Percentiles rank a stretch among this genome's conserved stretches.
phyloP scores from a whole-genome alignment of 2,329 filamentous ascomycete species.

The Hymenoscyphus albidus region DNA sequence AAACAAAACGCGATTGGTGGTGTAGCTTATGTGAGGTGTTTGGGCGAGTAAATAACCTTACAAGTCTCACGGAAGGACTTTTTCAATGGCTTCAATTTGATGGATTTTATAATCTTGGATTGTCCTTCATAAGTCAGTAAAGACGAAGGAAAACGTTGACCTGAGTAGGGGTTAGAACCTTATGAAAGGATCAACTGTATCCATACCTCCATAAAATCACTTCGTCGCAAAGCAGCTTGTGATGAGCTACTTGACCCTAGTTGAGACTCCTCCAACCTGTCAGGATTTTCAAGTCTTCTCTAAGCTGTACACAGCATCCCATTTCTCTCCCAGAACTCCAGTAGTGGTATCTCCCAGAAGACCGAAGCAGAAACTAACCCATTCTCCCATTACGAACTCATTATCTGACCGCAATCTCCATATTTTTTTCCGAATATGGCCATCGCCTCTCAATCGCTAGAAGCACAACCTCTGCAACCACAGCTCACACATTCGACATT shows the following conservation, averaged over 20 bases:
- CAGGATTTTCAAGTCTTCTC: not conserved
- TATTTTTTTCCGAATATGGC: not conserved
- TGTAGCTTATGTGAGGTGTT: too few relatives aligned
- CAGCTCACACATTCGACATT: slow-evolving; percentile 93
- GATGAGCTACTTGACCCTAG: not conserved
- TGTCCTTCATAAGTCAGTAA: not conserved
- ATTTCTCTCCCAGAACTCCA: slow-evolving; percentile 15
- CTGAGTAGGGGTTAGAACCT: not conserved
- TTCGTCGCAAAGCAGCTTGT: not conserved
- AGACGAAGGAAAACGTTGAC: not conserved
- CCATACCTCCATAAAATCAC: not conserved
- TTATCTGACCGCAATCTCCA: not conserved
- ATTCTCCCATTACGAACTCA: not conserved
- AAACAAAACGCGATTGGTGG: too few relatives aligned
- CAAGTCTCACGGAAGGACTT: not conserved
- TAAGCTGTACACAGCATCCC: not conserved
- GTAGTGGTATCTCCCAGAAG: slow-evolving; percentile 27
- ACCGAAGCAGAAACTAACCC: not conserved
- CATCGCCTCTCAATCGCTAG: slow-evolving; percentile 59
- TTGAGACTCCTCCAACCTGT: not conserved
- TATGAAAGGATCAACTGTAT: not conserved
- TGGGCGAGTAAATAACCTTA: too few relatives aligned
- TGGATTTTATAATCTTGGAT: not conserved
- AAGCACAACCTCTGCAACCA: slow-evolving; percentile 86
- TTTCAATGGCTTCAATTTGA: not conserved